phyloP scores from a whole-genome alignment of 1,284 basidiomycete species.

The Mycosarcoma maydis region DNA sequence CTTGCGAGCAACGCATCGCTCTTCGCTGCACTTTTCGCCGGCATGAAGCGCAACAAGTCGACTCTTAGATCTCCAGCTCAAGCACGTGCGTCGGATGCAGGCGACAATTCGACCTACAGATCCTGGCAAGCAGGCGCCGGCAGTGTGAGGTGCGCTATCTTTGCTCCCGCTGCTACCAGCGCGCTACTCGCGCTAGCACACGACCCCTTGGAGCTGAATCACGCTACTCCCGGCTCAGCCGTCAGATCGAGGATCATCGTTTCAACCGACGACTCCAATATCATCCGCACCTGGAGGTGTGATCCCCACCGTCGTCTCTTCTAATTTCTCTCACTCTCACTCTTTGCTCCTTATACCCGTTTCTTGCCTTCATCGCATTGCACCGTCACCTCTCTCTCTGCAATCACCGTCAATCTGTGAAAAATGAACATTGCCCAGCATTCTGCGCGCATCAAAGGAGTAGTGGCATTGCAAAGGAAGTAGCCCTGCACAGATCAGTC shows the following conservation, averaged over 20 bases:
- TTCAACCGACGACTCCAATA: constrained; percentile 48
- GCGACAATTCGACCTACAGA: constrained; percentile 26
- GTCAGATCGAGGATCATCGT: constrained; percentile 41
- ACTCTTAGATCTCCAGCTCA: background rate
- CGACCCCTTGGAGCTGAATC: constrained; percentile 32
- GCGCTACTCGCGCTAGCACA: constrained; percentile 23
- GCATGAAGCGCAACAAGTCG: constrained; percentile 31
- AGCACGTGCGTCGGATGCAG: background rate
- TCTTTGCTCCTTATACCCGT: background rate
- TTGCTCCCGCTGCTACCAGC: constrained; percentile 44
- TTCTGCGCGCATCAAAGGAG: background rate
- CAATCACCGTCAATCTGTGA: too few species aligned
- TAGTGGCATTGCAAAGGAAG: background rate
- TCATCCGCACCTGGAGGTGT: constrained; percentile 46
- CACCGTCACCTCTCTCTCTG: background rate
- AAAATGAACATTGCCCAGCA: too few species aligned
- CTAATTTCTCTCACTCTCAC: background rate
- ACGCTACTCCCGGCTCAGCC: too few species aligned
- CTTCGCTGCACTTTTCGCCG: constrained; percentile 7
- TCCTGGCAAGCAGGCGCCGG: constrained; percentile 45
- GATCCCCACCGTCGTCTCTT: constrained; percentile 30
- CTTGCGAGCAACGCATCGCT: constrained; percentile 18
- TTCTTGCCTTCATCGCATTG: background rate
- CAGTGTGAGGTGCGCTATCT: constrained; percentile 49
- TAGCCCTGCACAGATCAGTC: too few species aligned